phyloP scores from a whole-genome alignment of 208 protist species.

The Wallacemonas sp. region DNA sequence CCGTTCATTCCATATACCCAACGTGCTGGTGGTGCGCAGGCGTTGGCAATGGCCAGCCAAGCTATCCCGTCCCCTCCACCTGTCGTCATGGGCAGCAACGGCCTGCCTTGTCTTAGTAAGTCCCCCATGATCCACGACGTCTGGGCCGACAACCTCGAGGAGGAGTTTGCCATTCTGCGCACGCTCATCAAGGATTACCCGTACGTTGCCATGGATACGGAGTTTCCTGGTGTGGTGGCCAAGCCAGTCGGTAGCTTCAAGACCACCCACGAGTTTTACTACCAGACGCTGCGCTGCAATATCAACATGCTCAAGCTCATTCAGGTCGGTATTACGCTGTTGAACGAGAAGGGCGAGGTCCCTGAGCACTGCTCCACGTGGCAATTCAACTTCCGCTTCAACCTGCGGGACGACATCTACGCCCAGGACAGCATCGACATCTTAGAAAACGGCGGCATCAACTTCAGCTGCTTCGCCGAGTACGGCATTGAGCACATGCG shows the following conservation, averaged over 20 bases:
- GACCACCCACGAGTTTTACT: constrained; percentile 95
- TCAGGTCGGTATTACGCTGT: constrained; percentile 98
- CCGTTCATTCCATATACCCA: constrained; percentile 6
- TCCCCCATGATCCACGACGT: constrained; percentile 95
- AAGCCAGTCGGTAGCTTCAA: constrained; percentile 96
- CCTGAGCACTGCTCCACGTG: constrained; percentile 95
- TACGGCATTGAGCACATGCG: constrained; percentile 96
- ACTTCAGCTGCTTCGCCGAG: constrained; percentile 95
- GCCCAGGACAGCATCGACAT: constrained; percentile 98
- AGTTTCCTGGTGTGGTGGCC: constrained; percentile 99
- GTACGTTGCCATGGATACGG: constrained; percentile 98
- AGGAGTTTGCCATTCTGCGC: constrained; percentile 96
- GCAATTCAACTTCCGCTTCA: constrained; percentile 99
- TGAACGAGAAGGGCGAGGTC: constrained; percentile 96
- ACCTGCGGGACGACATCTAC: constrained; percentile 96
- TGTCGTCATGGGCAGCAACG: constrained; percentile 3
- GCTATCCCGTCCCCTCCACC: constrained; percentile 2
- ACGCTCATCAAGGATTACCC: constrained; percentile 96
- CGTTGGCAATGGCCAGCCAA: background rate
- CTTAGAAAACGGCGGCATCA: constrained; percentile 95
- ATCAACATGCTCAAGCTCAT: constrained; percentile 99
- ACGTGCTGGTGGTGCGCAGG: constrained; percentile 1
- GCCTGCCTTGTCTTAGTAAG: constrained; percentile 80
- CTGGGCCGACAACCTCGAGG: constrained; percentile 96
- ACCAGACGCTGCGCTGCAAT: constrained; percentile 97